A percentile compares a stretch with the other conserved stretches of the same genome.
Conservation (phyloP, 192 early-diverging fungal genomes). For the Backusella parvicylindrica region DNA sequence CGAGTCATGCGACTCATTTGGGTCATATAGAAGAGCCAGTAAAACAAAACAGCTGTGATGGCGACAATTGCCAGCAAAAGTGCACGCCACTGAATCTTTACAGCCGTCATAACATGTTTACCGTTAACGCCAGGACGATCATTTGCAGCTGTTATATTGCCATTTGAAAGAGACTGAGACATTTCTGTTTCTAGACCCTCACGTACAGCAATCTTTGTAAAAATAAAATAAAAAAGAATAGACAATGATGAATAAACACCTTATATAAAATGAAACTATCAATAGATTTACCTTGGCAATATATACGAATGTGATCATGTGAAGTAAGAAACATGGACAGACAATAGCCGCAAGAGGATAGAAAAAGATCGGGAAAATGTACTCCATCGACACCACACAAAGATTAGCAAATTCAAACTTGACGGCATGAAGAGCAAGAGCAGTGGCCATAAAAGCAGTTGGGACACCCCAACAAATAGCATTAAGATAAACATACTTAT, state of each 20-base stretch:
- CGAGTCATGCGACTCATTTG: slow-evolving; percentile 34
- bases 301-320: slow-evolving; percentile 47
- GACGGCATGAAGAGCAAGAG: slow-evolving; percentile 36
- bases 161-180: slow-evolving; percentile 15
- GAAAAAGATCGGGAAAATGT: slow-evolving; percentile 43
- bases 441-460: slow-evolving; percentile 28
- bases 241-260: neutral
- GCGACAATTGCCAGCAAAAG: slow-evolving; percentile 41
- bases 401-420: slow-evolving; percentile 50
- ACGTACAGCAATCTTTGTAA: slow-evolving; percentile 19
- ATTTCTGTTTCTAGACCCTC: slow-evolving; percentile 31
- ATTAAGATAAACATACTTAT: slow-evolving; percentile 38
- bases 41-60: slow-evolving; percentile 40
- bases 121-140: neutral
- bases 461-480: slow-evolving; percentile 49
- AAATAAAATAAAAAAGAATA: neutral
- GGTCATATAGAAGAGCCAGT: slow-evolving; percentile 53
- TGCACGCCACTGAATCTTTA: slow-evolving; percentile 55
- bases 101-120: slow-evolving; percentile 47
- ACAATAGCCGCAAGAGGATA: slow-evolving; percentile 51
- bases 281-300: slow-evolving; percentile 31
- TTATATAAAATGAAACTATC: too few relatives aligned
- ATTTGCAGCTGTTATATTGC: neutral
- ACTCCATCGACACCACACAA: slow-evolving; percentile 42
- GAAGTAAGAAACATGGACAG: slow-evolving; percentile 45